phyloP scores from a whole-genome alignment of 768 basidiomycete species.

The Rhizopogon vulgaris region DNA sequence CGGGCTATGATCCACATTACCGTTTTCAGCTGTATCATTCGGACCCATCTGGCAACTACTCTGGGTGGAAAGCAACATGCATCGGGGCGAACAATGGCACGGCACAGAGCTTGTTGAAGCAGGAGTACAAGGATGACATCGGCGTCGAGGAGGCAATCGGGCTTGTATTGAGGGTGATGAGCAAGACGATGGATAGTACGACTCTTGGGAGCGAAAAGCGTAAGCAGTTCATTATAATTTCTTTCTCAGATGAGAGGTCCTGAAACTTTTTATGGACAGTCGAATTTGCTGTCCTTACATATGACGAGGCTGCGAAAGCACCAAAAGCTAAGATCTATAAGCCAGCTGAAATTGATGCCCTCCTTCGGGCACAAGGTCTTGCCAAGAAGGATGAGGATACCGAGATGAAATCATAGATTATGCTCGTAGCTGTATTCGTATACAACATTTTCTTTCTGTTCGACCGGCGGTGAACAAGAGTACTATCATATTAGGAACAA shows the following conservation, averaged over 20 bases:
- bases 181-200: conserved; percentile 99
- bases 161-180: conserved; percentile 92
- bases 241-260: background rate
- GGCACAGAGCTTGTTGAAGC: conserved; percentile 90
- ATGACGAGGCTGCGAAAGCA: conserved; percentile 69
- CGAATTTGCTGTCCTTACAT: conserved; percentile 91
- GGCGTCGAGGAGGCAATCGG: conserved; percentile 85
- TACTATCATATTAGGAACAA: background rate
- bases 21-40: conserved; percentile 97
- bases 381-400: conserved; percentile 84
- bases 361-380: conserved; percentile 72
- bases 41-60: conserved; percentile 97
- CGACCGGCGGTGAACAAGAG: background rate
- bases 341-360: conserved; percentile 80
- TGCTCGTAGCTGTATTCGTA: conserved; percentile 1
- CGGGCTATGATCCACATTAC: conserved; percentile 95
- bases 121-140: conserved; percentile 97
- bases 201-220: conserved; percentile 94
- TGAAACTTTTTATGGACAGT: conserved; percentile 42
- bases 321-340: conserved; percentile 90
- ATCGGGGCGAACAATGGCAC: conserved; percentile 98
- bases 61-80: conserved; percentile 97
- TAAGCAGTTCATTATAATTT: conserved; percentile 33
- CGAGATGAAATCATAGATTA: conserved; percentile 56
- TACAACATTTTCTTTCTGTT: background rate